These are phyloP conservation scores for Gynandropsis gynandra DNA, from an alignment of 345 rosid species.

Conservation along the genomic window DNA sequence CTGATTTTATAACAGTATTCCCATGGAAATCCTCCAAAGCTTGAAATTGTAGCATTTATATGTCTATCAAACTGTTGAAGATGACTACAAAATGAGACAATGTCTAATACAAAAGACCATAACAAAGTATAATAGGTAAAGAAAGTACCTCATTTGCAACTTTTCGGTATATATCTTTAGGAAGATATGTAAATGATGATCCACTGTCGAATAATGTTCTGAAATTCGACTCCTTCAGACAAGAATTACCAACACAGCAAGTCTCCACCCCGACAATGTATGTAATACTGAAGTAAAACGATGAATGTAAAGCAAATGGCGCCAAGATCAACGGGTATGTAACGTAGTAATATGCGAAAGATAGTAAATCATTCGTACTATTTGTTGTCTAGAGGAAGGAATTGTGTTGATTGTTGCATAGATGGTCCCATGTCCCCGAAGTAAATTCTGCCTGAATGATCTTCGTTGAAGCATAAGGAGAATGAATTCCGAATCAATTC, in stretches of 20 bases:
- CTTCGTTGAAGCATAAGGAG: constrained; percentile 77
- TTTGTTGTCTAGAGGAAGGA: constrained; percentile 46
- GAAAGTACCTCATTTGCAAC: constrained; percentile 52
- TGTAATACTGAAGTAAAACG: constrained; percentile 10
- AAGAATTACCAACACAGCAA: constrained; percentile 59
- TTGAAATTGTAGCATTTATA: constrained; percentile 45
- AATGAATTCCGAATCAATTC: constrained; percentile 71
- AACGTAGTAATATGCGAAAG: background rate
- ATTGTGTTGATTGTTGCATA: constrained; percentile 62
- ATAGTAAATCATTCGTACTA: constrained; percentile 37
- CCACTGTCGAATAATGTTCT: constrained; percentile 70
- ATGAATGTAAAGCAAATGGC: constrained; percentile 12
- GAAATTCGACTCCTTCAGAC: constrained; percentile 54
- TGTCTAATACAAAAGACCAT: background rate
- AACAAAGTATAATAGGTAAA: background rate
- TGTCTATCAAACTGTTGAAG: constrained; percentile 52
- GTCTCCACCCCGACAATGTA: constrained; percentile 74
- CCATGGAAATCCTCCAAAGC: constrained; percentile 49
- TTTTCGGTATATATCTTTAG: constrained; percentile 40
- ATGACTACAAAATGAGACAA: constrained; percentile 13
- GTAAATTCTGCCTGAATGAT: constrained; percentile 71
- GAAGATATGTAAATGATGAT: constrained; percentile 79
- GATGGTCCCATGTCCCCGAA: constrained; percentile 78
- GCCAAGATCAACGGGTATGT: background rate
- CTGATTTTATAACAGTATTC: constrained; percentile 73